phyloP scores from a whole-genome alignment of 352 stramenopile genomes.

The Phytophthora podocarpi region DNA sequence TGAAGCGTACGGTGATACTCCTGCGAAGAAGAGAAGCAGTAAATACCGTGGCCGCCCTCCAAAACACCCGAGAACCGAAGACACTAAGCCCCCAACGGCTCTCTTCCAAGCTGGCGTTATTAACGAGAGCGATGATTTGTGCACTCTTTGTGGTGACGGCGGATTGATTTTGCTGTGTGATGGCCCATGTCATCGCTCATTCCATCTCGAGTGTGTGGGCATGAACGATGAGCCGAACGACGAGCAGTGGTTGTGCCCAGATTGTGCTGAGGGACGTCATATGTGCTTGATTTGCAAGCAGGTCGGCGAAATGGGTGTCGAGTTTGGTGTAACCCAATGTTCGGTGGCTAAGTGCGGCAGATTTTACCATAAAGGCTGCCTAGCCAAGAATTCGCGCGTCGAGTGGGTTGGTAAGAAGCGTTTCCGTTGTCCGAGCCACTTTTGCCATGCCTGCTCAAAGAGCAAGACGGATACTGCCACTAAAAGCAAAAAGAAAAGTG shows the following conservation, averaged over 20 bases:
- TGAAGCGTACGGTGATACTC: constrained; percentile 47
- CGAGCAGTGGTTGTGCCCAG: constrained; percentile 91
- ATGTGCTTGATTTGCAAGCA: constrained; percentile 93
- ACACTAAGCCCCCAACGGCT: constrained; percentile 8
- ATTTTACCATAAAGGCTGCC: constrained; percentile 93
- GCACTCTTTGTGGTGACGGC: constrained; percentile 91
- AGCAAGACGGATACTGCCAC: constrained; percentile 5
- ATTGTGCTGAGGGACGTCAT: constrained; percentile 88
- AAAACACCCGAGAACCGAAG: constrained; percentile 38
- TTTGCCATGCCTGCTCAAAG: constrained; percentile 77
- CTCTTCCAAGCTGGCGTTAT: constrained; percentile 63
- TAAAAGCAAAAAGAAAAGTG: constrained; percentile 51
- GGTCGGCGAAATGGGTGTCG: constrained; percentile 87
- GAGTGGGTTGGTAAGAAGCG: constrained; percentile 89
- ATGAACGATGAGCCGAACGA: constrained; percentile 85
- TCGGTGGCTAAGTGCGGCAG: constrained; percentile 91
- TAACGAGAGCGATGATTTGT: constrained; percentile 91
- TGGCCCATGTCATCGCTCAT: constrained; percentile 92
- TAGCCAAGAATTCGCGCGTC: constrained; percentile 75
- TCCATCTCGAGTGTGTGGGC: constrained; percentile 92
- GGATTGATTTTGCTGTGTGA: constrained; percentile 92
- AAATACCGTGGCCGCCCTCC: constrained; percentile 36
- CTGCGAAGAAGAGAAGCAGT: constrained; percentile 32
- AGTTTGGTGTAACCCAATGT: constrained; percentile 92
- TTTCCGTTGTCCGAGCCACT: constrained; percentile 92